A percentile compares a stretch with the other conserved stretches of the same genome.
These are phyloP conservation scores for Phoma herbarum DNA, from an alignment of 2,329 filamentous ascomycete species.

Conservation along the genomic window DNA sequence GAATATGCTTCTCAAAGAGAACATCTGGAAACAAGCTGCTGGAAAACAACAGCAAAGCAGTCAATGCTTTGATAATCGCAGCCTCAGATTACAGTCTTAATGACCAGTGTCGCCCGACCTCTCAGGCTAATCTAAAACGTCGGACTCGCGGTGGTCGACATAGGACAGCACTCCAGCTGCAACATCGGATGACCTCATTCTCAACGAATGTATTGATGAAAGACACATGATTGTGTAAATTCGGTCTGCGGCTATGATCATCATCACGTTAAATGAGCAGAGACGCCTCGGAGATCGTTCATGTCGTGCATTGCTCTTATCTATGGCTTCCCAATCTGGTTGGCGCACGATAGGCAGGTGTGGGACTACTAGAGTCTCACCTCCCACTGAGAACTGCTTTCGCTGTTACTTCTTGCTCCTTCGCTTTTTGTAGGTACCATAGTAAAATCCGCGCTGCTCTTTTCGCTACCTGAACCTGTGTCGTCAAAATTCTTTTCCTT, in stretches of 20 bases:
- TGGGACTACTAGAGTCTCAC: constrained; percentile 1
- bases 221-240: not conserved
- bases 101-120: too few species aligned
- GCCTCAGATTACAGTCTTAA: too few species aligned
- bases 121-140: too few species aligned
- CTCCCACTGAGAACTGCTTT: constrained; percentile 11
- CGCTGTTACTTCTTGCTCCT: constrained; percentile 20
- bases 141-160: too few species aligned
- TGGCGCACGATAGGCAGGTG: constrained; percentile 7
- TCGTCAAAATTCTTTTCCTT: constrained; percentile 20
- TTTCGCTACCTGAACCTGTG: constrained; percentile 22
- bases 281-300: constrained; percentile 13
- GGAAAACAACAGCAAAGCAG: too few species aligned
- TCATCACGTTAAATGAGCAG: not conserved
- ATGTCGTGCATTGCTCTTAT: constrained; percentile 18
- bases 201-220: not conserved
- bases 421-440: constrained; percentile 29
- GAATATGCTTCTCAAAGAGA: too few species aligned
- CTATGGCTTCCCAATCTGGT: constrained; percentile 11
- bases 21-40: too few species aligned
- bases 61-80: too few species aligned
- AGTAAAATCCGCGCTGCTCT: constrained; percentile 35
- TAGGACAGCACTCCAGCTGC: too few species aligned
- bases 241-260: not conserved
- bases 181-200: too few species aligned